Conservation (phyloP, 2,329 filamentous ascomycete genomes). For the Stemphylium vesicarium region DNA sequence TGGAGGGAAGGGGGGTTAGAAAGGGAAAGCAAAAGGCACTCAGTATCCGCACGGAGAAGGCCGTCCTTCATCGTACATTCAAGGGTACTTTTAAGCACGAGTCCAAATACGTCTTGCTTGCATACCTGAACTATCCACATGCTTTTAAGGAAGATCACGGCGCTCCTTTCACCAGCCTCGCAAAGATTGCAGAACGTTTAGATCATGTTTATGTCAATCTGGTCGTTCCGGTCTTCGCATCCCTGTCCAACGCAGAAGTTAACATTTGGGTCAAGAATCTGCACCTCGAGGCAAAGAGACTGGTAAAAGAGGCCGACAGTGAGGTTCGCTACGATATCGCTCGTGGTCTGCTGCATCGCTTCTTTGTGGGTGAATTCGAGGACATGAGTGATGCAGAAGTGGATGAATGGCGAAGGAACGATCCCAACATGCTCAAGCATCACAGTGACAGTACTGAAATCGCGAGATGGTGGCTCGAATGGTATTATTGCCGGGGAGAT, state of each 20-base stretch:
- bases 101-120: too few relatives aligned
- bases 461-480: too few relatives aligned
- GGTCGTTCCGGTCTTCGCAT: background rate
- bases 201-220: background rate
- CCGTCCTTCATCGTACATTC: background rate
- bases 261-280: background rate
- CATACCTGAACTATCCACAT: background rate
- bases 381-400: background rate
- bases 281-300: background rate
- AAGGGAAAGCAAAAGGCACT: too few relatives aligned
- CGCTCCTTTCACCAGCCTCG: too few relatives aligned
- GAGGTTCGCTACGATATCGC: background rate
- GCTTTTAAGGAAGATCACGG: too few relatives aligned
- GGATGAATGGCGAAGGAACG: too few relatives aligned
- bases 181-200: background rate
- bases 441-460: too few relatives aligned
- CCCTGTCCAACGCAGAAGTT: background rate
- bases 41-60: background rate
- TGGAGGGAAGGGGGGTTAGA: too few relatives aligned
- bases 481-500: too few relatives aligned
- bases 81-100: background rate
- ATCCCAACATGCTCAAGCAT: too few relatives aligned
- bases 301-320: background rate
- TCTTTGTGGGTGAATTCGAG: background rate
- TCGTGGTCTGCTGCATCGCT: background rate